Conservation (phyloP, 2,329 filamentous ascomycete genomes). For the Fusarium albidum region DNA sequence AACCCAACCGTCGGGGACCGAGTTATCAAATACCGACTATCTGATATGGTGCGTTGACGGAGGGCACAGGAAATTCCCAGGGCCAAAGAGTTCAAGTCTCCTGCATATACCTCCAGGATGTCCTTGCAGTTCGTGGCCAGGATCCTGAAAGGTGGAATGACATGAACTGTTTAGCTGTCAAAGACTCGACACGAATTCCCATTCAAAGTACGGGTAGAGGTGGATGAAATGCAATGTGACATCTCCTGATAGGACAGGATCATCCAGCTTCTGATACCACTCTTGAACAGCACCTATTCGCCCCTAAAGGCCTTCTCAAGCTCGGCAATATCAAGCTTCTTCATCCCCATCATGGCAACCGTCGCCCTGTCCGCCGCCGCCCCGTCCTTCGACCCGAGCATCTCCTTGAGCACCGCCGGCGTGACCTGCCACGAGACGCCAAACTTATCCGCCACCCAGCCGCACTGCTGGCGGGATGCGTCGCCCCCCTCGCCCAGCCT, state of each 20-base stretch:
- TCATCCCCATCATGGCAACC: conserved; percentile 51
- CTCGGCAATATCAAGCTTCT: conserved; percentile 52
- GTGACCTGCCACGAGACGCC: conserved; percentile 58
- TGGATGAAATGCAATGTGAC: no score
- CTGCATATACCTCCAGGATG: not conserved
- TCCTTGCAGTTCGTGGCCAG: not conserved
- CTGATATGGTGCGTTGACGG: no score
- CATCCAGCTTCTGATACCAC: no score
- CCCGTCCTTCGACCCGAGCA: conserved; percentile 46
- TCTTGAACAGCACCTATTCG: no score
- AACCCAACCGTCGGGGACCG: conserved; percentile 9
- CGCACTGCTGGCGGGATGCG: conserved; percentile 48
- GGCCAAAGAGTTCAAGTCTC: not conserved
- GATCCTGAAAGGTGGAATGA: not conserved
- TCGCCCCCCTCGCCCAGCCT: conserved; percentile 52
- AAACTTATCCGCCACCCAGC: conserved; percentile 56
- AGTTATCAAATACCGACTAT: not conserved
- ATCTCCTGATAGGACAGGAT: no score
- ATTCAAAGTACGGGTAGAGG: no score
- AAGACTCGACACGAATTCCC: not conserved
- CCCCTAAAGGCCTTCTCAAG: conserved; percentile 46
- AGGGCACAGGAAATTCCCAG: no score
- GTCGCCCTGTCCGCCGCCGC: conserved; percentile 44
- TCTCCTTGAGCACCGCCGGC: conserved; percentile 47
- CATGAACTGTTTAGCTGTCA: not conserved